Base-by-base conservation (phyloP, 352 stramenopile genomes). In the Pythium biforme region DNA sequence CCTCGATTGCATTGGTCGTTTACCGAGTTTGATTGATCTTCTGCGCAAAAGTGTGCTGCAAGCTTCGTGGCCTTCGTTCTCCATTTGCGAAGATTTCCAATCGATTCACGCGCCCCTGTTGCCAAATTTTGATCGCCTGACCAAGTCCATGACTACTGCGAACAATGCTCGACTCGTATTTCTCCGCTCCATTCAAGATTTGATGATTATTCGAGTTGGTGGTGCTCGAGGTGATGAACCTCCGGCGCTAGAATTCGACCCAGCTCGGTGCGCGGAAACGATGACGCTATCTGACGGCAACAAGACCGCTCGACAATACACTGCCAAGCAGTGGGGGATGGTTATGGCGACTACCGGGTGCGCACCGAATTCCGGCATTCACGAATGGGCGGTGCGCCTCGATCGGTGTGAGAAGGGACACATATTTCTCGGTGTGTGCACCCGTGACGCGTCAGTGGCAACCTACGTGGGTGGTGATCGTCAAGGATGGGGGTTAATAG, bases 281-380 rank as follows among this genome's bases (percentile, higher is more conserved):
- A 95, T 96, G 77, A 94, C 88, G 25, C 65, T 96, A 20, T 90
- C 81, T 2, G 86, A 95, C 59, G 75, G 77, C 26, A 92, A 89
- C 56, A 79, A 85, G 59, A 96, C 84, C 15, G 88, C 87, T 22
- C 93, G 91, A 51, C 88, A 96, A 70, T 93, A 95, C 62, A 94
- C 88, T 4, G 87, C 88, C 15, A 96, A 96, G 43, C 87, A 96
- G 41, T 96, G 88, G 88, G 88, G 88, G 46, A 96, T 95, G 84
- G 86, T 94, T 14, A 93, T 96, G 74, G 77, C 87, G 37, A 94
- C 83, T 6, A 92, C 84, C 7, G 87, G 79, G 15, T 96, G 83
- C 45, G 77, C 88, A 49, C 84, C 84, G 25, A 96, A 94, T 55
- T 90, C 81, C 17, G 86, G 88, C 25, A 86, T 92, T 59, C 85